A percentile compares a stretch with the other conserved stretches of the same genome.
phyloP scores from a whole-genome alignment of 805 yeast species.

The Metschnikowia corniflorae region DNA sequence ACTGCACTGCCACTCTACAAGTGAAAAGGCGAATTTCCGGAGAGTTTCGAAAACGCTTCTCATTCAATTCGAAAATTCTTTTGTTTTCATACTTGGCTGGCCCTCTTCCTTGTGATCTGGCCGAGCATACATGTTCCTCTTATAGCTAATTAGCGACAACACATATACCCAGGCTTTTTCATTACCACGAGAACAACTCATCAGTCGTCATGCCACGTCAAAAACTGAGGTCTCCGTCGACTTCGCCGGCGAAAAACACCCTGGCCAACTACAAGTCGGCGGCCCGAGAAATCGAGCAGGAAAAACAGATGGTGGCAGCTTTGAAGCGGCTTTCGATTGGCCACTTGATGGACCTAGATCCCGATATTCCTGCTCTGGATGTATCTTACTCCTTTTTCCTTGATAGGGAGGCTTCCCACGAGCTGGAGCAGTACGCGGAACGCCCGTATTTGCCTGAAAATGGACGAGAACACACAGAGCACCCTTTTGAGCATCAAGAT shows the following conservation, averaged over 20 bases:
- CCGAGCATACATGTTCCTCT: slow-evolving; percentile 4
- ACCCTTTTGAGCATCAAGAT: background rate
- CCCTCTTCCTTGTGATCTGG: background rate
- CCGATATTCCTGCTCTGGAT: slow-evolving; percentile 57
- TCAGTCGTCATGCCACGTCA: slow-evolving; percentile 5
- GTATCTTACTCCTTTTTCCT: slow-evolving; percentile 10
- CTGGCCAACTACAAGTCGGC: slow-evolving; percentile 43
- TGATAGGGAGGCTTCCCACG: slow-evolving; percentile 8
- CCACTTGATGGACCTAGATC: slow-evolving; percentile 56
- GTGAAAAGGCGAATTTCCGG: no score
- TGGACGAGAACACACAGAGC: background rate
- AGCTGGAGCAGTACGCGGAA: slow-evolving; percentile 5
- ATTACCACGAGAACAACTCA: no score
- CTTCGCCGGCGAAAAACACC: slow-evolving; percentile 14
- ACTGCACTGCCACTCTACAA: no score
- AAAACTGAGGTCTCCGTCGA: slow-evolving; percentile 8
- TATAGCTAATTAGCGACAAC: slow-evolving; percentile 1
- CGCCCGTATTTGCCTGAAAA: background rate
- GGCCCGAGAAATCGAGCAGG: slow-evolving; percentile 73
- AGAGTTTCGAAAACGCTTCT: no score
- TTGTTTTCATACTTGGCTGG: no score
- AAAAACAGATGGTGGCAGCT: slow-evolving; percentile 68
- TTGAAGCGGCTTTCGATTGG: slow-evolving; percentile 74
- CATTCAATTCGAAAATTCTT: no score
- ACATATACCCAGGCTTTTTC: no score